Evolutionary conservation across 1,284 basidiomycete species (phyloP), one percentile per base, ranked within the genome.

Genomic region (Cronartium quercuum): DNA sequence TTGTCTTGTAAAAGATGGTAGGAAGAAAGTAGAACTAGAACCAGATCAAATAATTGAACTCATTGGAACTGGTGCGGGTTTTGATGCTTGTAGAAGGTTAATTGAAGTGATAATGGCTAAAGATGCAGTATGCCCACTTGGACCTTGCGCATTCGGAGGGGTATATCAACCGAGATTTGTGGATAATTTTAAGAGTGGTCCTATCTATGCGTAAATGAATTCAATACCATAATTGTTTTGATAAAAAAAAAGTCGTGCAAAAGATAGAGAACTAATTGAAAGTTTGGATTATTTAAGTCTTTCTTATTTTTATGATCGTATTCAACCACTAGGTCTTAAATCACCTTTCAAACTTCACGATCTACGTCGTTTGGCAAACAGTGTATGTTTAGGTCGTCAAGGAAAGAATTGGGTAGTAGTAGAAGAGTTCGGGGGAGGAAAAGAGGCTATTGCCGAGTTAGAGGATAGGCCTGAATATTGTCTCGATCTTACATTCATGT

Each of bases 251-350:
- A 58, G 55, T 24, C 40, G 13, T 6, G n/a, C 13, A 18, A 10
- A 38, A 18, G 58, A 18, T 6, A 61, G n/a, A n/a, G 35, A 35
- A 38, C 35, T 38, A 15, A 18, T 15, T 13, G 21, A 61, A 18
- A 6, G 61, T 9, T 21, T 34, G 37, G 34, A 1, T 34, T 42
- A 38, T 40, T 2, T 21, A 73, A 79, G 94, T 9, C 86, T 97
- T 0, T 97, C 94, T 37, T 98, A 98, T 86, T 98, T 98, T 84
- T 96, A 93, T 84, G 95, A 98, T 84, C 91, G 96, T 51, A 85
- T 96, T 76, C 84, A 86, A 51, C 95, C 94, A 0, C 87, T 98
- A 76, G 85, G 94, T 58, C 83, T 84, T 63, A 81, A 79, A 13
- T 80, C 76, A 38, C 79, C 79, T 10, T 83, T 92, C 75, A 86